A percentile compares a stretch with the other conserved stretches of the same genome.
Evolutionary conservation across 768 basidiomycete species (phyloP).

Genomic region (Russula emetica): DNA sequence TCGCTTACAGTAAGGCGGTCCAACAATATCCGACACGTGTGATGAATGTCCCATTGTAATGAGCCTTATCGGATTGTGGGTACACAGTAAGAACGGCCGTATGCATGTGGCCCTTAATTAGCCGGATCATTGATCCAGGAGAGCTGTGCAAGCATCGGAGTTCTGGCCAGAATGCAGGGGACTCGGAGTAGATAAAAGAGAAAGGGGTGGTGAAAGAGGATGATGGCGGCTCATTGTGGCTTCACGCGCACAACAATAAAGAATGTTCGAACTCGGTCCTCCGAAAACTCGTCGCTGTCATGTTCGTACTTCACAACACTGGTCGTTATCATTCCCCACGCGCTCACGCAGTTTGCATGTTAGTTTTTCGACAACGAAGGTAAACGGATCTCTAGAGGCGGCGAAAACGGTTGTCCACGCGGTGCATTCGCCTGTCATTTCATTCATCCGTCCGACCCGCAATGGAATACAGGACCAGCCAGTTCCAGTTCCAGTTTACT

Average conservation of each 20-base stretch:
- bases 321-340: not conserved
- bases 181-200: not conserved
- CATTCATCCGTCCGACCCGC: constrained; percentile 24
- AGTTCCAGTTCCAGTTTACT: not conserved
- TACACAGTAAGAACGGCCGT: not conserved
- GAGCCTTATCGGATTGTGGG: not conserved
- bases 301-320: constrained; percentile 12
- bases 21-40: not conserved
- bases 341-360: constrained; percentile 2
- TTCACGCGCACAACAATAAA: not conserved
- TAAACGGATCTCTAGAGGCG: not conserved
- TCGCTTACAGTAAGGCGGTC: too few relatives aligned
- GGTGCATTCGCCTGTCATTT: constrained; percentile 10
- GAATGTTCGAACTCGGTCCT: not conserved
- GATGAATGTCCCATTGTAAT: not conserved
- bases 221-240: not conserved
- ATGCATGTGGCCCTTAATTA: too few relatives aligned
- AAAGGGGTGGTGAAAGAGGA: not conserved
- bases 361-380: constrained; percentile 19
- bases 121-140: not conserved
- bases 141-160: not conserved
- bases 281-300: constrained; percentile 16
- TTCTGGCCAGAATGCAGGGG: not conserved
- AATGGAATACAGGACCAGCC: constrained; percentile 12
- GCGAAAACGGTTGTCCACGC: constrained; percentile 23